These are phyloP conservation scores for Nigrospora sphaerica DNA, from an alignment of 2,329 filamentous ascomycete genomes.

Conservation along the genomic window DNA sequence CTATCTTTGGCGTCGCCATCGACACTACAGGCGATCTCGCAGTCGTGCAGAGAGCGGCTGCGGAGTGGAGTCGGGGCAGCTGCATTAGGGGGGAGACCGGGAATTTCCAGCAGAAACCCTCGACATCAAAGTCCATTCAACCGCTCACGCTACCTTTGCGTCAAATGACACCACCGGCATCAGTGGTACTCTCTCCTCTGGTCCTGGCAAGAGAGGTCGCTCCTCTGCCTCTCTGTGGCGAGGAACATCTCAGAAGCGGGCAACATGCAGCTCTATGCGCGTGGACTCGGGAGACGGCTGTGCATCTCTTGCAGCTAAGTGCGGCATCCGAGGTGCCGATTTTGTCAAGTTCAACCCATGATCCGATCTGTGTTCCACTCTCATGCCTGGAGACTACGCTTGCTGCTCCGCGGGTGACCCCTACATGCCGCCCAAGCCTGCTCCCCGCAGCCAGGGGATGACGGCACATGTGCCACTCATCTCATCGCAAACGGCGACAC, in stretches of 20 bases:
- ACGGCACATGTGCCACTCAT: slow-evolving; percentile 26
- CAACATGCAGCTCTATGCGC: too few relatives aligned
- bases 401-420: slow-evolving; percentile 26
- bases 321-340: slow-evolving; percentile 28
- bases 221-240: too few relatives aligned
- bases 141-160: too few relatives aligned
- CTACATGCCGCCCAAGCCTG: slow-evolving; percentile 5
- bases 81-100: too few relatives aligned
- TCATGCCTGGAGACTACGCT: slow-evolving; percentile 21
- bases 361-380: slow-evolving; percentile 16
- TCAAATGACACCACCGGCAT: too few relatives aligned
- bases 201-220: too few relatives aligned
- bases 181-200: too few relatives aligned
- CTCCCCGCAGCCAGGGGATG: slow-evolving; percentile 10
- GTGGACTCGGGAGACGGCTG: slow-evolving; percentile 26
- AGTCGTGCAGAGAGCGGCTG: slow-evolving; percentile 1
- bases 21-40: slow-evolving; percentile 1
- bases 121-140: too few relatives aligned
- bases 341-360: slow-evolving; percentile 30
- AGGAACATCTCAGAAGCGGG: too few relatives aligned
- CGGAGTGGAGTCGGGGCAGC: neutral
- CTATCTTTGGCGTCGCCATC: slow-evolving; percentile 5
- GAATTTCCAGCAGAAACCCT: too few relatives aligned
- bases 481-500: neutral
- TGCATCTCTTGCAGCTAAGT: slow-evolving; percentile 25